Base-by-base conservation (phyloP, 139 green algal species). In the Volvox reticuliferus region DNA sequence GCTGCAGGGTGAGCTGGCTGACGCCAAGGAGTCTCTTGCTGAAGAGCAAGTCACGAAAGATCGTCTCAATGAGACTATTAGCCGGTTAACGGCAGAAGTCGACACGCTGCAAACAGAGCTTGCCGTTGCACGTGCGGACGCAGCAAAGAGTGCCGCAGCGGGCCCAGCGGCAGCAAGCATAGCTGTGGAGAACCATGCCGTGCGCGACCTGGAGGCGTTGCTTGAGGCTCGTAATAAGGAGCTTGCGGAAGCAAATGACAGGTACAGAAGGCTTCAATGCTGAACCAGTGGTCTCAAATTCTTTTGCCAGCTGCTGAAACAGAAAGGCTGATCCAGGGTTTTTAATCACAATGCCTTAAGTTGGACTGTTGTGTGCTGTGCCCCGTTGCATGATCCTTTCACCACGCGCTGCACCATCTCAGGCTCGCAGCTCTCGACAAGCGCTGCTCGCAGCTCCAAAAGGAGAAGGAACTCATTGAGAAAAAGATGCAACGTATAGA, bases 401-500 rank as follows among this genome's bases (percentile, higher is more conserved):
- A 12, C 21, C 65, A 73, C 24, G 21, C 44, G 5, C 5, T 55
- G 9, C 44, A 28, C 65, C 1, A 30, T 21, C 33, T 28, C 87
- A 93, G 91, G 87, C 2, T 92, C 0, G 33, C 75, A 14, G 61
- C 69, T 6, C 75, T 94, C 32, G 92, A 94, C 37, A 93, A 94
- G 87, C 81, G 77, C 28, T 86, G 63, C 36, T 86, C 78, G 73
- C 92, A 96, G 63, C 82, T 94, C 5, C 87, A 95, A 83, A 96
- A 96, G 91, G 94, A 96, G 88, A 91, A 95, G 73, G 95, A 97
- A 86, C 86, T 97, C 76, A 91, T 98, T 82, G 96, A 99, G 92
- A 96, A 97, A 81, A 98, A 99, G 95, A 91, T 99, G 91, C 91
- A 94, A 85, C 95, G 97, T 24, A 88, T 97, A 37, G 95, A 98